Base-by-base conservation (phyloP, 768 basidiomycete species). In the Boletellus ananas region DNA sequence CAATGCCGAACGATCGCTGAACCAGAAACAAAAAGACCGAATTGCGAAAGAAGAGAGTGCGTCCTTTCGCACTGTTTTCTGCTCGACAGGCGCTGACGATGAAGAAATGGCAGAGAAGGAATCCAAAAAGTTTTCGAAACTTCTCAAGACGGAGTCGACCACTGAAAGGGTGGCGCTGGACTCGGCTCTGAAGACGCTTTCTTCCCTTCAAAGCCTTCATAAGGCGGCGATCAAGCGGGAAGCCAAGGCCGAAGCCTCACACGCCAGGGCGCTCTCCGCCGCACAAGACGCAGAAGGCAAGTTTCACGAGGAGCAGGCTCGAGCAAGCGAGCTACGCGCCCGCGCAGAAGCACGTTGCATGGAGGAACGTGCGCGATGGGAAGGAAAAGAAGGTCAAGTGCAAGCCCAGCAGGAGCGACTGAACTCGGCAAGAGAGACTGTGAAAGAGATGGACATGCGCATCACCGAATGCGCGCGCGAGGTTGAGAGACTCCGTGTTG, bases 381-480 rank as follows among this genome's bases (percentile, higher is more conserved):
- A 84, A 47, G 70, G 73, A 0, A 74, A 78, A 6, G 67, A 76
- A 55, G 75, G 75, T 0, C 75, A 79, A 44, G 65, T 83, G 18
- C 67, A 57, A 7, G 68, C 76, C 0, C 73, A 77, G 47, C 71
- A 72, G 18, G 77, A 79, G 49, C 65, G 72, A 4, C 63, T 87
- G 21, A 79, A 81, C 21, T 70, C 71, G 1, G 69, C 78, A 17
- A 74, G 77, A 38, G 72, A 75, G 21, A 79, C 78, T 7, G 81
- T 84, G 3, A 72, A 64, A 45, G 77, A 83, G 45, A 75, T 79
- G 20, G 87, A 85, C 1, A 74, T 79, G 44, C 78, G 76, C 57
- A 70, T 90, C 46, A 76, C 81, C 44, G 82, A 83, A 47, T 90
- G 90, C 73, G 77, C 78, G n/a, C 75, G 79, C 47, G 86, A 90